Evolutionary conservation across 2,329 filamentous ascomycete genomes (phyloP), one percentile per base, ranked within the genome.

Genomic region (Shiraia sp.): DNA sequence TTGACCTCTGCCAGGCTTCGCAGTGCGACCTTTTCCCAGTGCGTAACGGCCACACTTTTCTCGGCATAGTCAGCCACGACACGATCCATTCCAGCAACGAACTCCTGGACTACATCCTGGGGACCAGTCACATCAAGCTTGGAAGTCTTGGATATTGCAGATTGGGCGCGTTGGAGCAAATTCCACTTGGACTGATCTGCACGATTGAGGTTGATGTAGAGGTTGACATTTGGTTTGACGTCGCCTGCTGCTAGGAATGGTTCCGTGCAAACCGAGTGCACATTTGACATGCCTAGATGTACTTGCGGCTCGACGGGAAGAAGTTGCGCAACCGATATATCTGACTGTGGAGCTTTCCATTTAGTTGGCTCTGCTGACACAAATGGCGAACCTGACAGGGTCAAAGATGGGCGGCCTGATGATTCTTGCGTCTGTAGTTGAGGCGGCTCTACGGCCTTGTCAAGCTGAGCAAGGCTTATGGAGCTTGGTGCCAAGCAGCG

Each of bases 121-220:
- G 55, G 53, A 3, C 53, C 53, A 9, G 39, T 25, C 14, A 58
- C 44, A 7, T 57, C 17, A 22, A 58, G 26, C 3, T 30, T 31
- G 0, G 48, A 42, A 1, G 23, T 36, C 10, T 34, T 27, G 7
- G 42, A 44, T 5, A 51, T 30, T n/a, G 40, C 40, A 3, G 43
- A 19, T 9, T 45, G 30, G 8, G 51, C 29, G 10, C 42, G 45
- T 10, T 44, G 30, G 5, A 59, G 34, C 3, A 55, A 25, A 8
- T 29, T 36, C 28, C 42, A 39, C 9, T 41, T 47, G 1, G 36
- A 32, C 5, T 24, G 37, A 3, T 49, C 40, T 7, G 19, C 22
- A 3, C 43, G 15, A 6, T 39, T 36, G 24, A 55, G 36, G 15
- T 42, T 51, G 38, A 55, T 49, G 9, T 33, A 42, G 9, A 57